Conservation (phyloP, 2,329 filamentous ascomycete species). For the Pseudogymnoascus pannorum region DNA sequence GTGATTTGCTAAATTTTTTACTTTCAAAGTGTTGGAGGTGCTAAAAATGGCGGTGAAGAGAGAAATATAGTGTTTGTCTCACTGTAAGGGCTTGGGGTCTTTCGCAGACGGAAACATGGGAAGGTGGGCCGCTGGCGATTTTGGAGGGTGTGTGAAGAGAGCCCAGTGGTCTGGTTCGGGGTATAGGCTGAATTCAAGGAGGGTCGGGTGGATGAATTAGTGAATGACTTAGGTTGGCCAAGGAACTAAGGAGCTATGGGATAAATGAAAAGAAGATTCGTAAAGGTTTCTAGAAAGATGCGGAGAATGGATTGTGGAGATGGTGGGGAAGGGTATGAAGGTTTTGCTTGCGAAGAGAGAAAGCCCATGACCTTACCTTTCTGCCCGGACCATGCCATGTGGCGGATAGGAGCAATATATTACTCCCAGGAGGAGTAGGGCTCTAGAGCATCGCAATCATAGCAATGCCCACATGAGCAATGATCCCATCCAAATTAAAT, state of each 20-base stretch:
- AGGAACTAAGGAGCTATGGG: not conserved
- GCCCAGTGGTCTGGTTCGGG: not conserved
- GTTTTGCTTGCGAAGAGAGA: not conserved
- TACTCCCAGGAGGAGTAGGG: not conserved
- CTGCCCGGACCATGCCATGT: not conserved
- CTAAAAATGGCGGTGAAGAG: not conserved
- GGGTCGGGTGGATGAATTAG: not conserved
- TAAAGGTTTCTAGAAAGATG: not conserved
- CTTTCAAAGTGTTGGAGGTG: not conserved
- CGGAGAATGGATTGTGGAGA: not conserved
- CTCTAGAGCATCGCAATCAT: not conserved
- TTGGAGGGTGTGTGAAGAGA: not conserved
- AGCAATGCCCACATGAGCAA: not conserved
- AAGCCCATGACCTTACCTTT: conserved; percentile 1
- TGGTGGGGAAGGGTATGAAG: not conserved
- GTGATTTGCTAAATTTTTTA: not conserved
- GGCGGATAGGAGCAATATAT: not conserved
- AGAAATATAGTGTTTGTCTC: not conserved
- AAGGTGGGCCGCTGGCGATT: not conserved
- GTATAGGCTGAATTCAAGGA: not conserved
- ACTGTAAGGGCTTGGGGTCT: not conserved
- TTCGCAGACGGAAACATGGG: not conserved
- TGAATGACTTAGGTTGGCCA: not conserved
- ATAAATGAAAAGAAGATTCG: not conserved
- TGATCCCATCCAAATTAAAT: not conserved